Evolutionary conservation across 768 basidiomycete species (phyloP), one percentile per base, ranked within the genome.

Genomic region (Mrakia gelida): DNA sequence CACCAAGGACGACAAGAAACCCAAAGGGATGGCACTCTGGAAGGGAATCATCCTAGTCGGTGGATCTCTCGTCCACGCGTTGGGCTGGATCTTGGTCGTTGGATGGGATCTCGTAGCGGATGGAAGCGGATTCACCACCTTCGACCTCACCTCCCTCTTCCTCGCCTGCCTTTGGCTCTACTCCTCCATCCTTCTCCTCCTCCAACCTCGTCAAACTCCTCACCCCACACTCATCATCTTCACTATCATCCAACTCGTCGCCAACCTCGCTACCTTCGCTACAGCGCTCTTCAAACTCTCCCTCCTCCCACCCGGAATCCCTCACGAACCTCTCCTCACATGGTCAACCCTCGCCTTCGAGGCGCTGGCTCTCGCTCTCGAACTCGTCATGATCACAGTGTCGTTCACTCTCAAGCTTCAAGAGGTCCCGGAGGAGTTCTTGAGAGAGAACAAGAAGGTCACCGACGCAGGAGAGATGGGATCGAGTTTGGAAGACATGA

Each of bases 21-120:
- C 49, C 18, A 76, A 54, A 41, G 16, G 52, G n/a, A 38, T 73
- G 34, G 23, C 32, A 5, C 61, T 63, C 38, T 78, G 77, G 72
- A 78, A 73, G 73, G 34, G 41, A n/a, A 52, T 71, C 63, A 10
- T 78, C n/a, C 73, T 78, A 23, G 73, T 49, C 34, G 45, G 61
- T 5, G 72, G 73, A 49, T 32, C 65, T 4, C 71, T 73, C 56
- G 54, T 63, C 10, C 67, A 73, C 16, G 72, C 77, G 43, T 8
- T 75, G 5, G 26, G 72, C 8, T 78, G 52, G 65, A 52, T 68
- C 6, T 26, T 9, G 3, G 49, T 32, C 2, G 61, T 71, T 18
- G 71, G 71, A 28, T 78, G 77, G 77, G 45, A 73, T 7, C 30
- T 71, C 21, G 32, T 78, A 30, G 30, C 32, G 18, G 43, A 52